A percentile compares a stretch with the other conserved stretches of the same genome.
Evolutionary conservation across 2,329 filamentous ascomycete species (phyloP).

Genomic region (Grosmannia huntii): DNA sequence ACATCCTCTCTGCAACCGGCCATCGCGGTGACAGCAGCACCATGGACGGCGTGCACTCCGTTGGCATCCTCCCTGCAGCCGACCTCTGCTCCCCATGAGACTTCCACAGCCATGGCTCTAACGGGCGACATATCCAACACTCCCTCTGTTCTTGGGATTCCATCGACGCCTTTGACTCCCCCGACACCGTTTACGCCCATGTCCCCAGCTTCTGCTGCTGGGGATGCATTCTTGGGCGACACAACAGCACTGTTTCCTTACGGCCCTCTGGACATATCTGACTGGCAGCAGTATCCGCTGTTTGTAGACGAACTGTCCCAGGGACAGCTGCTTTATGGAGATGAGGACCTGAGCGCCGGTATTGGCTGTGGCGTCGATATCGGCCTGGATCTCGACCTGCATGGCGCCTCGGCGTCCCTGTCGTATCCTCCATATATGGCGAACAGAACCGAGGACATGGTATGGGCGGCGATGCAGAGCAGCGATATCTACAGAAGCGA

Average conservation of each 20-base stretch:
- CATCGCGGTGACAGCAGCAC: neutral
- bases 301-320: neutral
- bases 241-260: neutral
- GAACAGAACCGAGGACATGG: neutral
- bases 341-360: neutral
- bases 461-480: neutral
- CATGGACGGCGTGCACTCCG: neutral
- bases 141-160: neutral
- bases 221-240: neutral
- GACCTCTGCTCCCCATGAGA: neutral
- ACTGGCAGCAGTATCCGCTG: neutral
- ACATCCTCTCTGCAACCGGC: neutral
- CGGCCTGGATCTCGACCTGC: neutral
- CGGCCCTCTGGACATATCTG: neutral
- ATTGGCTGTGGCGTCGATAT: neutral
- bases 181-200: neutral
- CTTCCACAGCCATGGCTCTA: neutral
- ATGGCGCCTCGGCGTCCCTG: too few species aligned
- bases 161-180: slow-evolving; percentile 1
- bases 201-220: neutral
- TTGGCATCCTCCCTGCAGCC: neutral
- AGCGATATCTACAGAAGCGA: neutral
- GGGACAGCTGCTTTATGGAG: neutral
- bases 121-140: neutral
- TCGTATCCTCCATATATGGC: neutral